Percentiles rank a stretch among this genome's conserved stretches.
phyloP scores from a whole-genome alignment of 73 alveolate species.

The Tetrahymena borealis region DNA sequence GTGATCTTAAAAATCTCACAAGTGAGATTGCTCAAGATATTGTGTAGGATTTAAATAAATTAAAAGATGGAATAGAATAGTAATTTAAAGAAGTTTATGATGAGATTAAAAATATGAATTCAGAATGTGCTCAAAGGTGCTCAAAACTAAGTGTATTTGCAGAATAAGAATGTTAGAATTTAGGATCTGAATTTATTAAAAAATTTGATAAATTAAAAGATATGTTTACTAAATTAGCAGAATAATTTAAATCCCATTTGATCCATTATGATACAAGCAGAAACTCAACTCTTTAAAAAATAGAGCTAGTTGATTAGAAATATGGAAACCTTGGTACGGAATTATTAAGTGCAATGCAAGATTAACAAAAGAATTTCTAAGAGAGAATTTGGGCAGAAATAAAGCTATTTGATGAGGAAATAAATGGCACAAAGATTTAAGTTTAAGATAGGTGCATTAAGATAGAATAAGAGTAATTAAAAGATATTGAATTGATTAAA shows the following conservation, averaged over 20 bases:
- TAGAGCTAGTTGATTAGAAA: constrained; percentile 1
- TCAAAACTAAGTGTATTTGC: constrained; percentile 9
- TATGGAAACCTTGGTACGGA: constrained; percentile 6
- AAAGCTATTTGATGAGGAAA: neutral
- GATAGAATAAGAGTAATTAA: constrained; percentile 9
- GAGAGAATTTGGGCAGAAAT: constrained; percentile 8
- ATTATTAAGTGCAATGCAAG: neutral
- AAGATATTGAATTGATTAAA: constrained; percentile 10
- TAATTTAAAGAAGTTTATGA: neutral
- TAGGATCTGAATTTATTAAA: neutral
- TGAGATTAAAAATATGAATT: constrained; percentile 7
- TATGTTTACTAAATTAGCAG: constrained; percentile 21
- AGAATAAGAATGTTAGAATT: constrained; percentile 21
- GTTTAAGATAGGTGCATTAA: constrained; percentile 12
- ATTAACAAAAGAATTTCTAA: neutral
- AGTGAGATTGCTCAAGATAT: constrained; percentile 34
- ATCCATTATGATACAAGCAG: constrained; percentile 2
- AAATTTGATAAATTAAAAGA: constrained; percentile 23
- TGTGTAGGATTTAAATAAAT: constrained; percentile 16
- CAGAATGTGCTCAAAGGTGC: constrained; percentile 15
- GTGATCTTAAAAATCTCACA: constrained; percentile 31
- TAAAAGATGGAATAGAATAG: constrained; percentile 23
- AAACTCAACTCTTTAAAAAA: neutral
- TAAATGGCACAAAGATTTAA: neutral
- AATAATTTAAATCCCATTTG: constrained; percentile 16